A percentile compares a stretch with the other conserved stretches of the same genome.
Evolutionary conservation across 768 basidiomycete species (phyloP).

Genomic region (Albatrellus ellisii): DNA sequence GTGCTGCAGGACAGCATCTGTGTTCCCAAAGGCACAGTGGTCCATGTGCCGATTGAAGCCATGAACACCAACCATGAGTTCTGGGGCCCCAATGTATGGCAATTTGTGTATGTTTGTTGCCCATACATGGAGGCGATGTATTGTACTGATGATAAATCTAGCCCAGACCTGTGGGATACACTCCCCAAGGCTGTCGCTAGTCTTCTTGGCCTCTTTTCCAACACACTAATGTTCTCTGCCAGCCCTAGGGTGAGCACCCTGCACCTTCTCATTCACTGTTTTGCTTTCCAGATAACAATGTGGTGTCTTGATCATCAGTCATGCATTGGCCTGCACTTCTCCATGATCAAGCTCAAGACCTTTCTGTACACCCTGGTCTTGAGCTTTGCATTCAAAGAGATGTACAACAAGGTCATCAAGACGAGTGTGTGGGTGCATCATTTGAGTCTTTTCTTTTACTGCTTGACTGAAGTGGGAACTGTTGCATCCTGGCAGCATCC

Average conservation of each 20-base stretch:
- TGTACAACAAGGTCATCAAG: slow-evolving; percentile 63
- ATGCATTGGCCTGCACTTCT: slow-evolving; percentile 71
- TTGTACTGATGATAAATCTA: slow-evolving; percentile 1
- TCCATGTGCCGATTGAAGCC: slow-evolving; percentile 68
- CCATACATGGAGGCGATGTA: not conserved
- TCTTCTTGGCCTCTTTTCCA: slow-evolving; percentile 56
- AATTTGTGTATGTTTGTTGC: slow-evolving; percentile 42
- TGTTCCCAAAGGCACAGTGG: slow-evolving; percentile 53
- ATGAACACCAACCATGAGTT: slow-evolving; percentile 64
- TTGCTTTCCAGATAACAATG: not conserved
- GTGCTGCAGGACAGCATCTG: slow-evolving; percentile 34
- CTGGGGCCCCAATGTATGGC: slow-evolving; percentile 74
- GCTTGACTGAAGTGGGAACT: too few species aligned
- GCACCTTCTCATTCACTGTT: slow-evolving; percentile 1
- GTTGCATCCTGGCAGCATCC: slow-evolving; percentile 11
- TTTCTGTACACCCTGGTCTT: slow-evolving; percentile 57
- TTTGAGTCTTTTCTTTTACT: not conserved
- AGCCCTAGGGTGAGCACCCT: slow-evolving; percentile 55
- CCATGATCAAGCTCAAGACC: slow-evolving; percentile 70
- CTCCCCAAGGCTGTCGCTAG: slow-evolving; percentile 47
- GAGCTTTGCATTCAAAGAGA: slow-evolving; percentile 57
- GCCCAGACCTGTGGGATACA: slow-evolving; percentile 70
- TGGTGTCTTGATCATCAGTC: too few species aligned
- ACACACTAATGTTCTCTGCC: slow-evolving; percentile 64
- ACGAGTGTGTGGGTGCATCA: slow-evolving; percentile 42